Conservation (phyloP, 2,329 filamentous ascomycete species). For the Aspergillus melleus region DNA sequence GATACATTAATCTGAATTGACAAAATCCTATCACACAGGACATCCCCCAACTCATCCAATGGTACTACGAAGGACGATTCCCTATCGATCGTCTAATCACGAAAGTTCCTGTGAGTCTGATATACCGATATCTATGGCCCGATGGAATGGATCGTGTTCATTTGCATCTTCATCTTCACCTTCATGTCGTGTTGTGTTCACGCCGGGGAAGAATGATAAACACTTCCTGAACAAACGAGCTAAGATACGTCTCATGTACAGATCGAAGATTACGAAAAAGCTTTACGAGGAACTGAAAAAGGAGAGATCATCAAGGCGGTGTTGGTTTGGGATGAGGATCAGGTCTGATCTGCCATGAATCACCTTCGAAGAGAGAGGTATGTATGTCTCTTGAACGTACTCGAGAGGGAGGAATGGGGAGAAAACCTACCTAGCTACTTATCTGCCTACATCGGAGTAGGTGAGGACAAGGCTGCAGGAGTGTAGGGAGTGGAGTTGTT, state of each 20-base stretch:
- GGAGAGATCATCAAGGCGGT: not conserved
- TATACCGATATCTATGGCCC: too few species aligned
- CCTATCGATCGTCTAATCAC: conserved; percentile 16
- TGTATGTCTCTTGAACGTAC: not conserved
- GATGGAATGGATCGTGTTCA: too few species aligned
- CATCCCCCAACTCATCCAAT: conserved; percentile 19
- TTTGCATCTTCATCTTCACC: not conserved
- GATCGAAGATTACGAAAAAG: not conserved
- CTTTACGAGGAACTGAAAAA: not conserved
- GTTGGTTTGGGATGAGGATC: not conserved
- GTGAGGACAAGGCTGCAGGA: too few species aligned
- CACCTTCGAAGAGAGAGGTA: too few species aligned
- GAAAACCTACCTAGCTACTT: too few species aligned
- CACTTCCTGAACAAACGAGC: not conserved
- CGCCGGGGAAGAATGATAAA: too few species aligned
- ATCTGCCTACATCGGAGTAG: too few species aligned
- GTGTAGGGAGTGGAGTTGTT: too few species aligned
- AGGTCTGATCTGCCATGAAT: not conserved
- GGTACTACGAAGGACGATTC: conserved; percentile 20
- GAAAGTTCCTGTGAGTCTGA: not conserved
- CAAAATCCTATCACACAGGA: not conserved
- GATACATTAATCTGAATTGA: too few species aligned
- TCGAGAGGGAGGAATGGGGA: too few species aligned
- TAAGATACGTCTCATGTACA: not conserved
- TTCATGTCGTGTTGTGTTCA: too few species aligned